Conservation (phyloP, 2,329 filamentous ascomycete genomes). For the Talaromyces amestolkiae region DNA sequence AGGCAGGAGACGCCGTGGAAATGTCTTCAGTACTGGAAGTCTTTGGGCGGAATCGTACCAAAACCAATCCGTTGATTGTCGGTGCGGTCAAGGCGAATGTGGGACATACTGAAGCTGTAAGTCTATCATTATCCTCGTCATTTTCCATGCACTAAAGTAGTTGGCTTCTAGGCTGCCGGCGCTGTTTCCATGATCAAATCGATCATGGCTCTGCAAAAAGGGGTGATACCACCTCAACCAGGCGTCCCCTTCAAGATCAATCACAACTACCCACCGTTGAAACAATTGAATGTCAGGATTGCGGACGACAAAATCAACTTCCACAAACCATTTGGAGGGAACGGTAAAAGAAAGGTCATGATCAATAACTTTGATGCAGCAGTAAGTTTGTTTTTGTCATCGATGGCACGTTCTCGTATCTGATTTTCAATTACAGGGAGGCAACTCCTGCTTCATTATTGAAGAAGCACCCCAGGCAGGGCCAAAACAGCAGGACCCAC, state of each 20-base stretch:
- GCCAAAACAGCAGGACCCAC: slow-evolving; percentile 45
- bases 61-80: slow-evolving; percentile 28
- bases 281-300: slow-evolving; percentile 42
- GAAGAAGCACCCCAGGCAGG: slow-evolving; percentile 53
- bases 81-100: slow-evolving; percentile 33
- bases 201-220: background rate
- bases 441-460: slow-evolving; percentile 45
- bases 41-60: slow-evolving; percentile 27
- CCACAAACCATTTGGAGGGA: background rate
- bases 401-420: background rate
- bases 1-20: slow-evolving; percentile 31
- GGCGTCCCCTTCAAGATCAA: slow-evolving; percentile 35
- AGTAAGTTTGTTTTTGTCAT: background rate
- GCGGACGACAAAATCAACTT: slow-evolving; percentile 32
- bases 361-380: slow-evolving; percentile 6
- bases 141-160: background rate
- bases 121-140: background rate
- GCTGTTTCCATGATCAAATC: background rate
- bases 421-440: background rate
- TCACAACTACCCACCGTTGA: slow-evolving; percentile 22
- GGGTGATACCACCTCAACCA: background rate
- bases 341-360: background rate
- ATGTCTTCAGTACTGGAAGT: slow-evolving; percentile 30
- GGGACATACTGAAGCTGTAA: slow-evolving; percentile 12
- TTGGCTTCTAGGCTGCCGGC: background rate